Evolutionary conservation across 1,284 basidiomycete genomes (phyloP), one percentile per base, ranked within the genome.

Genomic region (Sparassis latifolia): DNA sequence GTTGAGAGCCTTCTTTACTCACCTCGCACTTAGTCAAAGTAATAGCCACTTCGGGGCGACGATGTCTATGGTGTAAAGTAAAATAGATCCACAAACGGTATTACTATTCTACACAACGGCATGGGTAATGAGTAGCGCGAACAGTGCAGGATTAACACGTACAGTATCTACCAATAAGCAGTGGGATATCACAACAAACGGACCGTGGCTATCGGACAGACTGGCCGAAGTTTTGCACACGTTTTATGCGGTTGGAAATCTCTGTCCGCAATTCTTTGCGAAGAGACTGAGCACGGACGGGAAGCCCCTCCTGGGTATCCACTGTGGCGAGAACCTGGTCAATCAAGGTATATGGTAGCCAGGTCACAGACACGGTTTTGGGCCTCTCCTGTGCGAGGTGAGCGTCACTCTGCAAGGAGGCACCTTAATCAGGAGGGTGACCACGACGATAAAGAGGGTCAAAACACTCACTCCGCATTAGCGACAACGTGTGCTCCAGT

Each of bases 331-430:
- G 70, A 12, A 97, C 84, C 63, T 94, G 85, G 67, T 96, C 93
- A 57, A 96, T 79, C 48, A 96, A 76, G 52, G 82, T 83, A 64
- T 94, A 96, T 3, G 93, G 91, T 31, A 92, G 70, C 80, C 88
- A 91, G 1, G 86, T 85, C 39, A 76, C 66, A 37, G 75, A 76
- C 2, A 85, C 76, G 49, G 77, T 75, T 61, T 74, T 79, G n/a
- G 72, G 71, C 10, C 75, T 71, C 47, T 80, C 71, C 52, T 77
- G 77, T 46, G 78, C 75, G 39, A 86, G 71, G 31, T 76, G 74
- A 51, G 76, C 65, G 54, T 86, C 80, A 31, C 78, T 76, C 85
- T 89, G 58, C 30, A 57, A 41, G 42, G 47, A 50, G 49, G 49
- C 30, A 35, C 20, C 40, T 55, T 43, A 50, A 31, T 49, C 38